phyloP scores from a whole-genome alignment of 805 yeast species.

The Saccharomycopsis lassenensis region DNA sequence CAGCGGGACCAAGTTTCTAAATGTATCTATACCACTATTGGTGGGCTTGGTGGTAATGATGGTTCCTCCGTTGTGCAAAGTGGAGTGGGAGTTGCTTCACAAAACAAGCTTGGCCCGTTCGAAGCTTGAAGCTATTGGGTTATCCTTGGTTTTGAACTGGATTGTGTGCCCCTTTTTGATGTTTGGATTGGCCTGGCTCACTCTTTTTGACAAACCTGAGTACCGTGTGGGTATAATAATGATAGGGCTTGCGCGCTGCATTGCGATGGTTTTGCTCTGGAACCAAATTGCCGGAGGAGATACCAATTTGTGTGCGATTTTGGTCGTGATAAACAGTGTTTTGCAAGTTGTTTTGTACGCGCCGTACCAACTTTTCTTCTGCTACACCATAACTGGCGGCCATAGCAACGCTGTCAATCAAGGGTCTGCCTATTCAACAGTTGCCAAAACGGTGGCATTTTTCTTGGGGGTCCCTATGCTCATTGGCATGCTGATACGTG shows the following conservation, averaged over 20 bases:
- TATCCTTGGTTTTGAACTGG: constrained; percentile 43
- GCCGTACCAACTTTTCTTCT: constrained; percentile 38
- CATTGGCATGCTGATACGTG: constrained; percentile 34
- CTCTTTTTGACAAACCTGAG: constrained; percentile 35
- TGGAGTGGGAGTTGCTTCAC: constrained; percentile 37
- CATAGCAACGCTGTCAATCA: no score
- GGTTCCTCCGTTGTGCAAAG: constrained; percentile 46
- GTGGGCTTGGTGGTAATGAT: constrained; percentile 45
- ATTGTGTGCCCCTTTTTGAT: constrained; percentile 43
- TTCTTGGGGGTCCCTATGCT: constrained; percentile 45
- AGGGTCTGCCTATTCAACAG: constrained; percentile 27
- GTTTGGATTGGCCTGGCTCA: constrained; percentile 46
- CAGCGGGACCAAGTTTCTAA: constrained; percentile 26
- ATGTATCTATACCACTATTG: constrained; percentile 36
- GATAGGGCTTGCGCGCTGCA: constrained; percentile 50
- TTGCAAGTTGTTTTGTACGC: constrained; percentile 43
- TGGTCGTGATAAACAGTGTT: constrained; percentile 41
- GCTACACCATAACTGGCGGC: constrained; percentile 30
- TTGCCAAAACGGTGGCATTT: constrained; percentile 38
- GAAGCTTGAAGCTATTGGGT: constrained; percentile 24
- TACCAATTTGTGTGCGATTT: constrained; percentile 36
- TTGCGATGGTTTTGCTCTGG: constrained; percentile 55
- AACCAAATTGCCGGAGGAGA: constrained; percentile 45
- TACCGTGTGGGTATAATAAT: constrained; percentile 45
- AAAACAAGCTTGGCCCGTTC: constrained; percentile 20